phyloP scores from a whole-genome alignment of 768 basidiomycete genomes.

The Macrolepiota albuminosa region DNA sequence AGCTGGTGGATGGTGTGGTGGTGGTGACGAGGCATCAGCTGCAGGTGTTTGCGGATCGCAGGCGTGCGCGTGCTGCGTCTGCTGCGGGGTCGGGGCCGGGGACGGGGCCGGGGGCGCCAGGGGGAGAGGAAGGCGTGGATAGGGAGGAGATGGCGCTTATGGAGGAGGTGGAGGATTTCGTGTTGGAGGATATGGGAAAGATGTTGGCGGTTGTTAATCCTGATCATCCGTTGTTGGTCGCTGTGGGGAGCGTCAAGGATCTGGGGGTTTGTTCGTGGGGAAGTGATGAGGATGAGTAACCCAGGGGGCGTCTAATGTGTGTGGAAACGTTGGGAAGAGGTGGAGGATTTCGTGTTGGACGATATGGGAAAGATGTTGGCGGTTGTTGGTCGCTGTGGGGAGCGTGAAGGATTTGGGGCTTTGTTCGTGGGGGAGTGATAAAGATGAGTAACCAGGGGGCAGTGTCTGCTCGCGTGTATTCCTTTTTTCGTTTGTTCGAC shows the following conservation, averaged over 20 bases:
- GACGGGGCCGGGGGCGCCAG: neutral
- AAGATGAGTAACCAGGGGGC: too few species aligned
- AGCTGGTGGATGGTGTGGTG: slow-evolving; percentile 49
- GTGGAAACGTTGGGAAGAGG: slow-evolving; percentile 46
- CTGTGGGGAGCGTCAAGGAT: slow-evolving; percentile 68
- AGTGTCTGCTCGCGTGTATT: too few species aligned
- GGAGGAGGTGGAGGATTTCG: slow-evolving; percentile 83
- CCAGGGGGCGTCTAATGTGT: too few species aligned
- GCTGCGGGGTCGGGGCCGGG: slow-evolving; percentile 7
- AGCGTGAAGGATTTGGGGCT: too few species aligned
- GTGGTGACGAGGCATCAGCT: slow-evolving; percentile 73
- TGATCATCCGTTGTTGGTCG: slow-evolving; percentile 62
- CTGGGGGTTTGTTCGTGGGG: slow-evolving; percentile 53
- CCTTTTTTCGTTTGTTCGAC: too few species aligned
- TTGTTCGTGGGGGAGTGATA: too few species aligned
- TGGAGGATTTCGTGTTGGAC: slow-evolving; percentile 78
- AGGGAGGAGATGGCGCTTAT: slow-evolving; percentile 65
- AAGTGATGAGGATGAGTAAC: slow-evolving; percentile 36
- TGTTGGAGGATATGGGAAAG: slow-evolving; percentile 74
- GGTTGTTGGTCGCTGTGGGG: too few species aligned
- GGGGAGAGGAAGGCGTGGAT: slow-evolving; percentile 30
- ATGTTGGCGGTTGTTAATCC: slow-evolving; percentile 51
- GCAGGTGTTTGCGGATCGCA: slow-evolving; percentile 60
- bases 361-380: too few species aligned
- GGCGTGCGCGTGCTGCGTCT: slow-evolving; percentile 44